Evolutionary conservation across 2,329 filamentous ascomycete genomes (phyloP).

Genomic region (Sporothrix brasiliensis): DNA sequence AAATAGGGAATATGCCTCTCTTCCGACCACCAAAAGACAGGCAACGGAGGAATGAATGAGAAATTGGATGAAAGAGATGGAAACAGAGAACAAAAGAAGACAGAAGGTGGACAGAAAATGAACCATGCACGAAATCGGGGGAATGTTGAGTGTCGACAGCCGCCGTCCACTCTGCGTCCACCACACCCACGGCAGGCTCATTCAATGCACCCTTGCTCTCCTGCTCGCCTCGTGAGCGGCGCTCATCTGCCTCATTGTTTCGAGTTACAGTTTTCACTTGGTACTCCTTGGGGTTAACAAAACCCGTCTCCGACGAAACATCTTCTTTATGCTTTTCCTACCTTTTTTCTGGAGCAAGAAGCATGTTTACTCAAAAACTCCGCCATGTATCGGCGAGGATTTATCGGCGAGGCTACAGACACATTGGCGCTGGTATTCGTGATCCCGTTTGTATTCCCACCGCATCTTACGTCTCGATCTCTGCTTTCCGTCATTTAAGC

Average conservation of each 20-base stretch:
- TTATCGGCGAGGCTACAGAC: slow-evolving; percentile 22
- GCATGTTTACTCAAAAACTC: background rate
- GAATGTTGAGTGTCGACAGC: slow-evolving; percentile 4
- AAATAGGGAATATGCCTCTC: background rate
- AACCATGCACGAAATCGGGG: background rate
- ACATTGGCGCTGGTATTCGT: background rate
- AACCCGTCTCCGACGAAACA: too few relatives aligned
- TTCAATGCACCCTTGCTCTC: background rate
- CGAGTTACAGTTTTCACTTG: too few relatives aligned
- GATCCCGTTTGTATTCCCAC: slow-evolving; percentile 1
- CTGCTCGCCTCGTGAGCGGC: background rate
- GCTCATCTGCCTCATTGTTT: too few relatives aligned
- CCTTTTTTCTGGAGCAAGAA: background rate
- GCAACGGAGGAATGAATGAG: background rate
- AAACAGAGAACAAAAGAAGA: background rate
- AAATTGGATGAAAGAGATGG: background rate
- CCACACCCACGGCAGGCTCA: background rate
- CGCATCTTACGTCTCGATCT: slow-evolving; percentile 1
- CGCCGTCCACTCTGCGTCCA: background rate
- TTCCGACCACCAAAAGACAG: background rate
- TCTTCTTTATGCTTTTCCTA: too few relatives aligned
- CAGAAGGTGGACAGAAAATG: background rate
- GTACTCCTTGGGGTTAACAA: too few relatives aligned
- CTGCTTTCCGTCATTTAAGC: slow-evolving; percentile 1
- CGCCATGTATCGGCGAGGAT: slow-evolving; percentile 7